Base-by-base conservation (phyloP, 805 yeast species). In the Suhomyces pyralidae region DNA sequence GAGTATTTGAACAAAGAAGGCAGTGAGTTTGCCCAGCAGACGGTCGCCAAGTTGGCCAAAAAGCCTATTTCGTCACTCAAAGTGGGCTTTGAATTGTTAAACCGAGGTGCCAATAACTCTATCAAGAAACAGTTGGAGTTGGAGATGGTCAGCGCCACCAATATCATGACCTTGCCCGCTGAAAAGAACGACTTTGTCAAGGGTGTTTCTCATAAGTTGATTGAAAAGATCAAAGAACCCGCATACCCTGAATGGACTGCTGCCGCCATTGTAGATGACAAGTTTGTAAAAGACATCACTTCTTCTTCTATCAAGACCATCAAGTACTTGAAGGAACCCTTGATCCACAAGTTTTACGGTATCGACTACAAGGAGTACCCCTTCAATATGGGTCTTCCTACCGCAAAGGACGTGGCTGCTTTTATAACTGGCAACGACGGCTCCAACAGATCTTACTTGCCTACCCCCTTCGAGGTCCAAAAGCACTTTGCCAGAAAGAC, bases 1-100 rank as follows among this genome's bases (percentile, higher is more conserved):
- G 70, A 73, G 8, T 78, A 79, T 24, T 77, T 90, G 61, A 59
- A 70, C 44, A 67, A 70, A 24, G 83, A 82, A 52, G 84, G 84
- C 15, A 76, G 86, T 8, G 81, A 77, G 46, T 93, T 93, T 71
- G 92, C 96, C 7, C 56, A 66, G 26, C 65, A 76, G 51, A 83
- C 88, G 1, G 71, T 79, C 51, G 77, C 76, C 44, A 83, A 80
- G 22, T 74, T 93, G 56, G 69, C 73, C 46, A 70, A 79, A 47
- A 88, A 91, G 68, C 88, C 96, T 4, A 88, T 89, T 45, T 77
- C 89, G n/a, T 86, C 96, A 17, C 74, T 90, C 58, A 84, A 86
- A 63, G 83, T 91, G 40, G 83, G 89, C 2, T 78, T 84, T 58
- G 86, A 83, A 53, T 76, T 89, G 56, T 73, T 91, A 67, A 81